These are phyloP conservation scores for Syzygium aromaticum DNA, from an alignment of 345 rosid genomes.

Conservation along the genomic window DNA sequence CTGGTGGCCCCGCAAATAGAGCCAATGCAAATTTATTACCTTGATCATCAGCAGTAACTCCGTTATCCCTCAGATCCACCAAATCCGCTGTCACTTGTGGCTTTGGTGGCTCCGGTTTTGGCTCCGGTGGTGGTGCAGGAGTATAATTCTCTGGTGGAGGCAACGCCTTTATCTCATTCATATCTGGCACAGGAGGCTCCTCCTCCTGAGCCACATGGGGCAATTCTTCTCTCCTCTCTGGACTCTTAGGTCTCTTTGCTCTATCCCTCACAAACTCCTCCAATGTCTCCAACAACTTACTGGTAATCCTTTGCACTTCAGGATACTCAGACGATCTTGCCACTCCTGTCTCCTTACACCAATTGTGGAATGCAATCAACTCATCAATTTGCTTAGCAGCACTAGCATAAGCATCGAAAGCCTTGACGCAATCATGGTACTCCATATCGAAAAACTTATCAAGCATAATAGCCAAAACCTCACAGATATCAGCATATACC, in stretches of 20 bases:
- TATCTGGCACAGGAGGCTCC: slow-evolving; percentile 31
- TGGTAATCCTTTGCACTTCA: slow-evolving; percentile 74
- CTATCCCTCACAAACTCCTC: slow-evolving; percentile 72
- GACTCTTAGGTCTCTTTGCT: slow-evolving; percentile 49
- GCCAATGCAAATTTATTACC: slow-evolving; percentile 77
- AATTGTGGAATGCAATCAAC: slow-evolving; percentile 44
- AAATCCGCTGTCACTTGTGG: slow-evolving; percentile 42
- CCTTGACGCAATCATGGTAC: slow-evolving; percentile 59
- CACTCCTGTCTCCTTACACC: slow-evolving; percentile 77
- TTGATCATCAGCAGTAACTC: slow-evolving; percentile 62
- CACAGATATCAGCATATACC: slow-evolving; percentile 64
- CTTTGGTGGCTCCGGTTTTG: slow-evolving; percentile 27
- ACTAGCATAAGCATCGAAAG: slow-evolving; percentile 58
- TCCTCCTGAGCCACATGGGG: slow-evolving; percentile 23
- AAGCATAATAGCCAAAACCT: slow-evolving; percentile 58
- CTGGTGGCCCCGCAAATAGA: slow-evolving; percentile 46
- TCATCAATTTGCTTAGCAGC: slow-evolving; percentile 78
- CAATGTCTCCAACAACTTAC: slow-evolving; percentile 57
- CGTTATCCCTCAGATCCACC: slow-evolving; percentile 58
- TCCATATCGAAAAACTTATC: slow-evolving; percentile 78
- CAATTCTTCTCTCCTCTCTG: slow-evolving; percentile 33
- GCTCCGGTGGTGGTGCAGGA: slow-evolving; percentile 44
- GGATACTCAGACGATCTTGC: slow-evolving; percentile 82
- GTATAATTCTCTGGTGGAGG: slow-evolving; percentile 48
- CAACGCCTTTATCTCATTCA: slow-evolving; percentile 71